Evolutionary conservation across 129 eudicot species (phyloP).

Genomic region (Centella asiatica): DNA sequence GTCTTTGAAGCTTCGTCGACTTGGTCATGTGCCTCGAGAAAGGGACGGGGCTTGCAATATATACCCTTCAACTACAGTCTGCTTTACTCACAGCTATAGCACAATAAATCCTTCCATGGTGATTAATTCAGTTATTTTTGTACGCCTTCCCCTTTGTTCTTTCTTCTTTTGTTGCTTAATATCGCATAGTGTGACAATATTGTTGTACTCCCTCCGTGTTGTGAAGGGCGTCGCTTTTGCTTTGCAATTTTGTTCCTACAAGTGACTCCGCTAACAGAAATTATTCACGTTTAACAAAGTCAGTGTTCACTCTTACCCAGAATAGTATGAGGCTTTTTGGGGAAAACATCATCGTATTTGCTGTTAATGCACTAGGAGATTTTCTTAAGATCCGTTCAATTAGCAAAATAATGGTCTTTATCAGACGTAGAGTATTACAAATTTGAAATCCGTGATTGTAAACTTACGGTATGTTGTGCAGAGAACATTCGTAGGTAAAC

Average conservation of each 20-base stretch:
- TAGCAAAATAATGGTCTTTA: background rate
- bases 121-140: constrained; percentile 8
- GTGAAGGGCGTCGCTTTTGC: background rate
- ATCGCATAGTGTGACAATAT: background rate
- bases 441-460: background rate
- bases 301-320: too few species aligned
- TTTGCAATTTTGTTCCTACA: background rate
- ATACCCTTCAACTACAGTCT: constrained; percentile 23
- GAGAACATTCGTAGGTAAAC: constrained; percentile 22
- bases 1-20: constrained; percentile 26
- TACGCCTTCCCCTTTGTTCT: background rate
- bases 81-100: constrained; percentile 31
- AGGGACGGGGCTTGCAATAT: constrained; percentile 31
- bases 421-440: background rate
- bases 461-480: constrained; percentile 8
- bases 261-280: too few species aligned
- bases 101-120: constrained; percentile 34
- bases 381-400: background rate
- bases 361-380: background rate
- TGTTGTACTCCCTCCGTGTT: background rate
- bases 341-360: background rate
- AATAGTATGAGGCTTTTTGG: background rate
- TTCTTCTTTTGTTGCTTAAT: background rate
- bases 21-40: constrained; percentile 28
- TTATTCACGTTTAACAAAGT: too few species aligned